Evolutionary conservation across 106 monocot genomes (phyloP), one percentile per base, ranked within the genome.

Genomic region (Xerophyta viscosa): DNA sequence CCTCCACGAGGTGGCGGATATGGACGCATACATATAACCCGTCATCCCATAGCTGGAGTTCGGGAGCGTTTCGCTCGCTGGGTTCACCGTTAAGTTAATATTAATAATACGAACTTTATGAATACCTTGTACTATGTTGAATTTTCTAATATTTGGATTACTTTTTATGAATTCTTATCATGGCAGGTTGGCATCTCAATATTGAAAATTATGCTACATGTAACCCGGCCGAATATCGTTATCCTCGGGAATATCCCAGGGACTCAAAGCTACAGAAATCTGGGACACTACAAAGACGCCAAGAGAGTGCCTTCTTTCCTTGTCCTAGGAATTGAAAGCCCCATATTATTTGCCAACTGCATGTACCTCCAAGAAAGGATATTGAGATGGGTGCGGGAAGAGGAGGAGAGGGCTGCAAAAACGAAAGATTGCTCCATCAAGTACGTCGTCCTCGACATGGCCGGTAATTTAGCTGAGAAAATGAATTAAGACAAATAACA

Each of bases 201-300:
- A 19, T 69, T 85, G 18, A 85, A 80, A 66, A 85, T 85, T 61
- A 33, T 85, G 33, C 46, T 85, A 31, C 85, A 85, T 37, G 85
- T 80, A 23, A 85, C 79, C 14, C 36, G 85, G 68, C 85, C 85
- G 6, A 85, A 67, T 75, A 69, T 66, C 9, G 75, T 72, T 20
- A 39, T 80, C n/a, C 52, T 80, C 54, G 85, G 85, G 20, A 72
- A 72, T 4, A 27, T 85, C 20, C 69, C 79, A 4, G 79, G 75
- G 33, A 79, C 68, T 11, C 62, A 56, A 23, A 80, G 65, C 69
- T 85, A 76, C 37, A 76, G 85, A 55, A 80, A 50, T 58, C 28
- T 85, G 1, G 61, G 22, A 17, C 79, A 79, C 13, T 79, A 79
- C 28, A 51, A 49, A 28, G 79, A 79, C 17, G 79, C 79, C 33